Evolutionary conservation across 371 early-diverging fungal genomes (phyloP), one percentile per base, ranked within the genome.

Genomic region (Haplosporangium sp.): DNA sequence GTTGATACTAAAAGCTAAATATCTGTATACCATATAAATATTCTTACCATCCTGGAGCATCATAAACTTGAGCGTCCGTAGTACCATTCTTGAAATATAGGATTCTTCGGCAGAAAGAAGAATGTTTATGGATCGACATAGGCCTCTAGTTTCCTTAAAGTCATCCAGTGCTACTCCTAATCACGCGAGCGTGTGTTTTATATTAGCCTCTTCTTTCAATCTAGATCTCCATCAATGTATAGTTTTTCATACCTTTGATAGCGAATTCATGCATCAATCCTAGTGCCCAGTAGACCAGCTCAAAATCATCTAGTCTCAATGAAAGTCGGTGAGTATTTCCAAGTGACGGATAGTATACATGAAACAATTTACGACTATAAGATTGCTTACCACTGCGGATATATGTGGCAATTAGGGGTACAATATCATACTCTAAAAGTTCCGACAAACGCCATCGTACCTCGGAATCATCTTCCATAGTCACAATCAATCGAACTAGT

Each of bases 201-300:
- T 5, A 19, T 55, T 11, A 55, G 34, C 34, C 8, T 27, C 7
- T 35, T 55, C 15, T 15, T 2, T 2, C 6, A n/a, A 7, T 55
- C 27, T 34, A n/a, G 20, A 63, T 15, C 8, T 3, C 37, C 15
- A 13, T 15, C 48, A 20, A 42, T 13, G 17, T 11, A 5, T 15
- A 1, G 7, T 34, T 55, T 11, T 55, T 55, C 20, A 10, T 61
- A 89, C 89, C 91, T 85, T 91, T 92, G 38, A 90, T 73, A 0
- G 90, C 93, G 84, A 90, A 95, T 72, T 95, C 95, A 77, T 94
- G 94, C 86, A 94, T 89, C 2, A 95, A 71, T 53, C 93, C 93
- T 0, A 93, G 85, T 3, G 94, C 90, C 94, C 95, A 95, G 52
- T 91, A 93, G n/a, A 92, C 92, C 4, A 95, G 85, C 64, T 94